Evolutionary conservation across 331 rosid genomes (phyloP), one percentile per base, ranked within the genome.

Genomic region (Malus hybrid): DNA sequence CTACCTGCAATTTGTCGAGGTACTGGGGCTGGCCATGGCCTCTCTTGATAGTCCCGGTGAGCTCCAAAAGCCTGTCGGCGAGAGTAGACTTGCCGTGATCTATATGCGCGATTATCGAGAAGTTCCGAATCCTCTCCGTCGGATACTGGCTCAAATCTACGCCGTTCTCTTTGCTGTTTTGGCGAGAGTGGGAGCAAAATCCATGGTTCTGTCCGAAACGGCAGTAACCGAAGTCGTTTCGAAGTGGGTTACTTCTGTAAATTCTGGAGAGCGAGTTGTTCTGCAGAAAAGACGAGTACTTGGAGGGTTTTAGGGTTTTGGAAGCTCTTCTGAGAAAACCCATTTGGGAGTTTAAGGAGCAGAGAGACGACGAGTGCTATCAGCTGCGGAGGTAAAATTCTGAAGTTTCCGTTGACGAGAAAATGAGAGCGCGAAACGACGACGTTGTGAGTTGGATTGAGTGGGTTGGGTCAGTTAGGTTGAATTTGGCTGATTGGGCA

Each of bases 21-120:
- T 90, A 93, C 83, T 90, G 98, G 80, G 97, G 93, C 76, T 89
- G 98, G 59, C 98, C 98, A 80, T 81, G 93, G 24, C 98, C 98
- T 77, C 86, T 87, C 80, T 89, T 93, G 63, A 93, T 90, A 65
- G 98, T 93, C 55, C 96, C 96, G n/a, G 98, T 90, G 78, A 90
- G 98, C 86, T 93, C 97, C 44, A 93, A 73, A 24, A 93, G 92
- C 10, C 98, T 75, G 79, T 93, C 98, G 64, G 97, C 97, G 39
- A 90, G 91, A 6, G 97, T 90, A 57, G 92, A 93, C 82, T 93
- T 93, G 24, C 96, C 98, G 70, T 93, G 98, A 78, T 94, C 99
- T 2, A 94, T 88, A 73, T 90, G 97, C 0, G 97, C 99, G 44
- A 92, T 92, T 19, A 94, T 94, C n/a, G 97, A 94, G 85, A 94